Percentiles rank a stretch among this genome's conserved stretches.
Evolutionary conservation across 2,329 filamentous ascomycete genomes (phyloP).

Genomic region (Emmonsia crescens): DNA sequence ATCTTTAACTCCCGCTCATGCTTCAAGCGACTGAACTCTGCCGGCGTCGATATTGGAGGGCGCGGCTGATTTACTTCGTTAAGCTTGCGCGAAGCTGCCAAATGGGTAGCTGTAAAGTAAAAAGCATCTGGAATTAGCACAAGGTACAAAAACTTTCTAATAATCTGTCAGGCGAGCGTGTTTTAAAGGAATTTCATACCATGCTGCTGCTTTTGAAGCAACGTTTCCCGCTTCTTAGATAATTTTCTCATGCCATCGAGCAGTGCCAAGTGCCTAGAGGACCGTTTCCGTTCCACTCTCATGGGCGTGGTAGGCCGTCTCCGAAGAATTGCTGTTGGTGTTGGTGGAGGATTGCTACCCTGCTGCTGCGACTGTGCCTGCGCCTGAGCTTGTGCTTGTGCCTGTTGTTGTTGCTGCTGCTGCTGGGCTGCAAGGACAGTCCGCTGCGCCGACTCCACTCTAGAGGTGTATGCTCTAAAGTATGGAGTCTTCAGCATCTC

Average conservation of each 20-base stretch:
- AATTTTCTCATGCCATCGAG: conserved; percentile 93
- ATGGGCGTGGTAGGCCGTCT: conserved; percentile 65
- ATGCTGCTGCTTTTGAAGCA: conserved; percentile 78
- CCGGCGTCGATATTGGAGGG: conserved; percentile 59
- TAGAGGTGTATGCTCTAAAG: conserved; percentile 63
- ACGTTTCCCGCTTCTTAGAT: conserved; percentile 84
- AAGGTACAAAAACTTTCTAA: conserved; percentile 32
- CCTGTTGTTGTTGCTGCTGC: conserved; percentile 38
- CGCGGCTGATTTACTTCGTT: conserved; percentile 56
- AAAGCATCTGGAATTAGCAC: background rate
- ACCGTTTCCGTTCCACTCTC: conserved; percentile 74
- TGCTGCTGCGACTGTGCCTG: conserved; percentile 36
- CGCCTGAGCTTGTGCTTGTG: conserved; percentile 40
- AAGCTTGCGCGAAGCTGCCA: conserved; percentile 71
- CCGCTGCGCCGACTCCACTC: conserved; percentile 52
- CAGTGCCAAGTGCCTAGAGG: conserved; percentile 75
- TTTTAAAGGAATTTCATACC: conserved; percentile 24
- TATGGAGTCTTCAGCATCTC: conserved; percentile 96
- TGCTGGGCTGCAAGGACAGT: conserved; percentile 49
- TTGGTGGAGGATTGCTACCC: conserved; percentile 31
- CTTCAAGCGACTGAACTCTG: conserved; percentile 82
- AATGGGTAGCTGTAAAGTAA: conserved; percentile 34
- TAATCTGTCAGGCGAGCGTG: conserved; percentile 1
- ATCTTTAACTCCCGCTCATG: conserved; percentile 70
- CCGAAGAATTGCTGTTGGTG: conserved; percentile 46